Percentiles rank a stretch among this genome's conserved stretches.
Conservation (phyloP, 495 filamentous ascomycete species). For the Achaetomiella virescens region DNA sequence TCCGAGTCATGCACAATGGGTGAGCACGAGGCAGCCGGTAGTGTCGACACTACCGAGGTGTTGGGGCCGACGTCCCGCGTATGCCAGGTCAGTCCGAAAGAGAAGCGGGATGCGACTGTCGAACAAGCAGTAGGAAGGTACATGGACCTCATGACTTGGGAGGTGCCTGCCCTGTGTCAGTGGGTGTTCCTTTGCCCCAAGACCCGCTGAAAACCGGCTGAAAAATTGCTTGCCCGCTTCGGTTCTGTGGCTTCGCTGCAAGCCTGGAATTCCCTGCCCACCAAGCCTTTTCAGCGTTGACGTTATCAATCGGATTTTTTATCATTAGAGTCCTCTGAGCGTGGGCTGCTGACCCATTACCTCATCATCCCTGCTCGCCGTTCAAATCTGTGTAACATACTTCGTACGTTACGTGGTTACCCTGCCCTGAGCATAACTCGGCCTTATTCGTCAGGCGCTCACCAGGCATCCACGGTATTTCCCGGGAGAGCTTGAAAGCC, state of each 20-base stretch:
- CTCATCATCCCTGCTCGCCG: neutral
- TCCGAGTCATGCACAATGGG: no score
- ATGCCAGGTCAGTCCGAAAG: no score
- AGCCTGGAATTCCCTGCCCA: neutral
- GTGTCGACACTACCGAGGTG: no score
- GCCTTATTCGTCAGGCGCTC: constrained; percentile 7
- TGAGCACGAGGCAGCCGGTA: no score
- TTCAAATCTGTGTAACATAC: neutral
- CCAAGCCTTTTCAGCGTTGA: neutral
- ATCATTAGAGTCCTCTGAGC: no score
- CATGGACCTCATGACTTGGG: no score
- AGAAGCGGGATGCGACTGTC: no score
- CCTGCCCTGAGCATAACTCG: neutral
- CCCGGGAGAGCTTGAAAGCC: constrained; percentile 10
- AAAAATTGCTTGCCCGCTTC: neutral
- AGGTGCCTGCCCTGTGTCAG: no score
- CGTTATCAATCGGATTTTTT: neutral
- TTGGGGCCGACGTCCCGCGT: no score
- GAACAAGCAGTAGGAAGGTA: no score
- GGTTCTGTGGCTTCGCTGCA: neutral
- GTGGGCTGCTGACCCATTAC: neutral
- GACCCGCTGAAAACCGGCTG: no score
- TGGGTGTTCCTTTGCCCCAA: no score
- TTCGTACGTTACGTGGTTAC: neutral
- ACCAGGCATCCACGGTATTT: constrained; percentile 13